phyloP scores from a whole-genome alignment of 129 eudicot species.

The Deinandra increscens region DNA sequence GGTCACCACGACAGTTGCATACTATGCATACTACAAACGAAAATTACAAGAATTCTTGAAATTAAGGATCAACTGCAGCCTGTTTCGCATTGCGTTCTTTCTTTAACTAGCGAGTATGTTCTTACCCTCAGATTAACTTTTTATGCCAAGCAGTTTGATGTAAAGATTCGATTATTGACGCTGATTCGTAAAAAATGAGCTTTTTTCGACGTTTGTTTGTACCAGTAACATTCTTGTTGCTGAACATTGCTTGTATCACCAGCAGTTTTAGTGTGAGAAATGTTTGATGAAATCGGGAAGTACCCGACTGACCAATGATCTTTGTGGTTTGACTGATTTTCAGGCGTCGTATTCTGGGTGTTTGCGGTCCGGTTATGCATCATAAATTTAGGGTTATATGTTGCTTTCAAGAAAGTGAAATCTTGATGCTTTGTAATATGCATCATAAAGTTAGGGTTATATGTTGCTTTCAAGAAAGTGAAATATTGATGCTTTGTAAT shows the following conservation, averaged over 20 bases:
- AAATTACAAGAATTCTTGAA: slow-evolving; percentile 43
- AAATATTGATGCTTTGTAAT: slow-evolving; percentile 18
- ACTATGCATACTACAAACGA: slow-evolving; percentile 43
- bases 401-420: slow-evolving; percentile 24
- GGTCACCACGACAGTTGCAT: slow-evolving; percentile 43
- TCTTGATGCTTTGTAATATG: no score
- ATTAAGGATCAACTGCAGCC: slow-evolving; percentile 9
- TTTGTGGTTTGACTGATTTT: background rate
- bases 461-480: slow-evolving; percentile 22
- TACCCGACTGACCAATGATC: no score
- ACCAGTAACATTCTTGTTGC: background rate
- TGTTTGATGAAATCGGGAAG: no score
- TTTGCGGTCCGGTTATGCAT: background rate
- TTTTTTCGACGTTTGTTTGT: slow-evolving; percentile 10
- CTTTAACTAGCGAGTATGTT: slow-evolving; percentile 20
- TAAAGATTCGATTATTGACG: slow-evolving; percentile 23
- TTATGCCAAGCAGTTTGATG: slow-evolving; percentile 26
- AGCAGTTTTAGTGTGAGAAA: slow-evolving; percentile 13
- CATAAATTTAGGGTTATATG: background rate
- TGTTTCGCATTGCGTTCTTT: slow-evolving; percentile 6
- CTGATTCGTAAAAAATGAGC: slow-evolving; percentile 23
- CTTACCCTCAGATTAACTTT: slow-evolving; percentile 21
- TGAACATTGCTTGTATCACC: background rate
- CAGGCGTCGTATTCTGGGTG: background rate
- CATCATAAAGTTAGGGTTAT: background rate